phyloP scores from a whole-genome alignment of 1,139 yeast genomes.

The Saccharomyces hybrid region DNA sequence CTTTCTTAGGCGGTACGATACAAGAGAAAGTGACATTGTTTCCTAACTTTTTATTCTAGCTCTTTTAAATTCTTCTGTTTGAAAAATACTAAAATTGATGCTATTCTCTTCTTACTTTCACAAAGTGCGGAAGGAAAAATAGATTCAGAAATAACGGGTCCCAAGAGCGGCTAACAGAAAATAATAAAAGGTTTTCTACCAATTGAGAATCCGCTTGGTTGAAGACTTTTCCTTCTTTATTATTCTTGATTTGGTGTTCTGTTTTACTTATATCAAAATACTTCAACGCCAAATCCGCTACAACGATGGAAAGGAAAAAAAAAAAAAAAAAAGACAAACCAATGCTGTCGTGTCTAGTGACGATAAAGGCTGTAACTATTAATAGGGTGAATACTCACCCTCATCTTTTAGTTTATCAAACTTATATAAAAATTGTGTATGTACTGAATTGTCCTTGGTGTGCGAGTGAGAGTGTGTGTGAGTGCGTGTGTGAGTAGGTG shows the following conservation, averaged over 20 bases:
- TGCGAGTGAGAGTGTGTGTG: background rate
- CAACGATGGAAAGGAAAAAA: background rate
- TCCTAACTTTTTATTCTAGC: conserved; percentile 3
- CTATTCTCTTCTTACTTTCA: background rate
- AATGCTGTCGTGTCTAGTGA: background rate
- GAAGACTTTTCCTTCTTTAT: background rate
- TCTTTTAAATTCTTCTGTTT: background rate
- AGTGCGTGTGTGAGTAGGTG: background rate
- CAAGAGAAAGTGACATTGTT: conserved; percentile 4
- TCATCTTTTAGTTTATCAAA: background rate
- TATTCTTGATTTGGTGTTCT: background rate
- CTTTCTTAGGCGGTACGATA: conserved; percentile 24
- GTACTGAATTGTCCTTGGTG: conserved; percentile 2
- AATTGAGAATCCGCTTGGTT: background rate
- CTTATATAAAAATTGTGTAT: background rate
- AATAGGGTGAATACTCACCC: background rate
- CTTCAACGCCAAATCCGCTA: background rate
- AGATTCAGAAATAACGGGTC: background rate
- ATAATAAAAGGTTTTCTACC: background rate
- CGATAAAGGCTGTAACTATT: background rate
- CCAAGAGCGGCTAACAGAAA: background rate
- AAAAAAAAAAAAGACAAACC: background rate
- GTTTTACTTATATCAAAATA: background rate
- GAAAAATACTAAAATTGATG: background rate
- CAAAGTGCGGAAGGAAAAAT: background rate